Percentiles rank a stretch among this genome's conserved stretches.
Conservation (phyloP, 441 rosid species). For the Pelargonium fulgidum region DNA sequence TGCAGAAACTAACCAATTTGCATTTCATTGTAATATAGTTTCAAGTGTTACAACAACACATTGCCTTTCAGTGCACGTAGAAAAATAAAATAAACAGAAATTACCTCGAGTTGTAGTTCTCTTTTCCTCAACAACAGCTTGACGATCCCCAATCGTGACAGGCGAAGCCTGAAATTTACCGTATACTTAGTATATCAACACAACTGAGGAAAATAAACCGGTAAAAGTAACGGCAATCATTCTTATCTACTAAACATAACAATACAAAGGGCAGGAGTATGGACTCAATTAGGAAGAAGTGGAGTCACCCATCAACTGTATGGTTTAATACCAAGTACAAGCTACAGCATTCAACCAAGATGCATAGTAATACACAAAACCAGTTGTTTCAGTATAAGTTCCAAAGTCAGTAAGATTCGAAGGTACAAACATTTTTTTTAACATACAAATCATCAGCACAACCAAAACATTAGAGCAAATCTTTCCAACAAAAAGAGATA, state of each 20-base stretch:
- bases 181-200: background rate
- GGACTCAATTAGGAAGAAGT: background rate
- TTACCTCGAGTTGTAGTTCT: constrained; percentile 72
- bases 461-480: background rate
- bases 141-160: constrained; percentile 53
- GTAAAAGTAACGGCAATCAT: constrained; percentile 7
- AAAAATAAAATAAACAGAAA: constrained; percentile 11
- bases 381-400: background rate
- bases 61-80: background rate
- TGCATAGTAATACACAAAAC: background rate
- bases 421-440: too few relatives aligned
- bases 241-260: background rate
- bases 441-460: too few relatives aligned
- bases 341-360: constrained; percentile 1
- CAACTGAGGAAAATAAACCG: background rate
- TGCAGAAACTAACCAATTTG: constrained; percentile 21
- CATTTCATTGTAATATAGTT: background rate
- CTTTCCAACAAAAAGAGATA: too few relatives aligned
- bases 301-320: background rate
- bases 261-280: background rate
- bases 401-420: too few relatives aligned
- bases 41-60: background rate
- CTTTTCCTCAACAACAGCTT: constrained; percentile 73
- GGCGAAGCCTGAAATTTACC: constrained; percentile 64
- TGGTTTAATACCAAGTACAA: background rate